Conservation (phyloP, 345 rosid genomes). For the Arabis alpina region DNA sequence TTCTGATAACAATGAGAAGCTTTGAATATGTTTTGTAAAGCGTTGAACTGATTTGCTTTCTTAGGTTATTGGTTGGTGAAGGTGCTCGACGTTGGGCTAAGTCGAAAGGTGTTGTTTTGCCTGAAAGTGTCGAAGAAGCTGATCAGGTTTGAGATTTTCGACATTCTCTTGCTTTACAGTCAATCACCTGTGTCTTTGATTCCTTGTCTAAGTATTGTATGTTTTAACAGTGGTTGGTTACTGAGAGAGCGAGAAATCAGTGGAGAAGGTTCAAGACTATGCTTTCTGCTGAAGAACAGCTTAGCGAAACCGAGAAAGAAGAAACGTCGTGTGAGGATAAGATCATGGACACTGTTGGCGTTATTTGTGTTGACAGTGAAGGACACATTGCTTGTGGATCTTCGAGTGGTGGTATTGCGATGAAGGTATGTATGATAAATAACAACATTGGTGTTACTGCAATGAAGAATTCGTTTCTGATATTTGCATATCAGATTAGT, state of each 20-base stretch:
- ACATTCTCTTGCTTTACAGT: constrained; percentile 9
- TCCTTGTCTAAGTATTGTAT: constrained; percentile 4
- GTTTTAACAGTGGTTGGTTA: constrained; percentile 79
- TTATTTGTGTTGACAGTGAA: constrained; percentile 80
- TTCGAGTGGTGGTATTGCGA: constrained; percentile 94
- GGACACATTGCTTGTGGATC: constrained; percentile 87
- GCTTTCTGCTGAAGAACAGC: constrained; percentile 50
- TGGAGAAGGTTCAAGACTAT: constrained; percentile 75
- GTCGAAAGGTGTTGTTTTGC: constrained; percentile 60
- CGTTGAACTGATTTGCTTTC: constrained; percentile 20
- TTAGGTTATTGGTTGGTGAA: constrained; percentile 94
- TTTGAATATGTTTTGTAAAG: background rate
- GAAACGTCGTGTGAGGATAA: constrained; percentile 55
- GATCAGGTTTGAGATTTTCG: constrained; percentile 59
- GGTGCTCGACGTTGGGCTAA: constrained; percentile 84
- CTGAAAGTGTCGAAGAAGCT: constrained; percentile 59
- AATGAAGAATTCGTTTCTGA: background rate
- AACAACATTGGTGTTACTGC: background rate
- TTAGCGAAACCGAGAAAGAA: constrained; percentile 35
- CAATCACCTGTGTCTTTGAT: too few species aligned
- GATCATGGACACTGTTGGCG: constrained; percentile 93
- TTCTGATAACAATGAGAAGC: constrained; percentile 1
- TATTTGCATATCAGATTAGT: constrained; percentile 54
- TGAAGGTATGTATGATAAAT: constrained; percentile 60
- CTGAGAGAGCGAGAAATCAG: constrained; percentile 73